Conservation (phyloP, 345 rosid genomes). For the Eucalyptus cladocalyx region DNA sequence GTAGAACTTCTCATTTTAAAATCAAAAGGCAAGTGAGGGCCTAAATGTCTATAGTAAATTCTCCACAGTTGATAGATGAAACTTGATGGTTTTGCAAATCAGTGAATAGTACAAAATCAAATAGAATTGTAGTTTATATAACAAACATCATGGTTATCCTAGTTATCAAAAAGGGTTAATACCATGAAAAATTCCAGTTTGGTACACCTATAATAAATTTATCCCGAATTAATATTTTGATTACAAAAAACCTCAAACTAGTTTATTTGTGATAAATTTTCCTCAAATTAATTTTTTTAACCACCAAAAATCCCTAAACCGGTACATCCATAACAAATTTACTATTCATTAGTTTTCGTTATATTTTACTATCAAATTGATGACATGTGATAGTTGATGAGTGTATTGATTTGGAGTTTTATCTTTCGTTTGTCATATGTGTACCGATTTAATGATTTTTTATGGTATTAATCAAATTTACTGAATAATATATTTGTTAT, state of each 20-base stretch:
- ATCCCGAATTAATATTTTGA: too few relatives aligned
- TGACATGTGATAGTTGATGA: too few relatives aligned
- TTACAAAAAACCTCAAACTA: too few relatives aligned
- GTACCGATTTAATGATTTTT: accelerated
- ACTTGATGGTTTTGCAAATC: not conserved
- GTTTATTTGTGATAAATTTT: too few relatives aligned
- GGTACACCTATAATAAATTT: too few relatives aligned
- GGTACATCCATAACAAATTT: too few relatives aligned
- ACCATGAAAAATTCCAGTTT: accelerated
- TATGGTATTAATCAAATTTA: too few relatives aligned
- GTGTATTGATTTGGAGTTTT: too few relatives aligned
- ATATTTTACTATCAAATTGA: too few relatives aligned
- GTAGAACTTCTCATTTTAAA: not conserved
- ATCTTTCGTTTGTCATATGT: accelerated
- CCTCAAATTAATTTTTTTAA: too few relatives aligned
- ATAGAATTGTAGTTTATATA: not conserved
- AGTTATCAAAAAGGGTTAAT: not conserved
- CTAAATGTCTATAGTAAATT: not conserved
- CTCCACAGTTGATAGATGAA: not conserved
- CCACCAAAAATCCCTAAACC: too few relatives aligned
- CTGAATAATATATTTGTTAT: accelerated
- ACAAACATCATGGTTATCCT: not conserved
- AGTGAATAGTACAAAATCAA: not conserved
- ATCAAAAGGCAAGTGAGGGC: not conserved
- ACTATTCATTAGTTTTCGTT: too few relatives aligned